Percentiles rank a stretch among this genome's conserved stretches.
Evolutionary conservation across 192 early-diverging fungal species (phyloP).

Genomic region (Lunasporangiospora selenospora): DNA sequence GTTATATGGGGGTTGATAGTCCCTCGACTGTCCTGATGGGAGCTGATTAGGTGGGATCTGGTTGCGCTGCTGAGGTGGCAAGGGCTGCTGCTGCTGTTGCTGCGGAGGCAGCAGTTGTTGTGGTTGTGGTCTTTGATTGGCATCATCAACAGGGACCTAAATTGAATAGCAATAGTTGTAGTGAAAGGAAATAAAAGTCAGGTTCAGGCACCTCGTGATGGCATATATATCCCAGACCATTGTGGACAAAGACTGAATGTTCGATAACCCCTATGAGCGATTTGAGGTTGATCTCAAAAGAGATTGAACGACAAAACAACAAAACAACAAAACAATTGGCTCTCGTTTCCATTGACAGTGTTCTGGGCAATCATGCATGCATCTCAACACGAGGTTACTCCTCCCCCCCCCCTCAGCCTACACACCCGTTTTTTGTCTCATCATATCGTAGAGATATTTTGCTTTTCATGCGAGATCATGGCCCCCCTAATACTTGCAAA

Average conservation of each 20-base stretch:
- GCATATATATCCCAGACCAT: neutral
- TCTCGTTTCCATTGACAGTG: too few species aligned
- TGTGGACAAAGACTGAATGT: neutral
- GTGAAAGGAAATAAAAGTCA: neutral
- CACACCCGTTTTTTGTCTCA: too few species aligned
- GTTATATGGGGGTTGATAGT: neutral
- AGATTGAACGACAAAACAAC: too few species aligned
- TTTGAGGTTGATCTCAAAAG: neutral
- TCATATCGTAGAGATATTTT: neutral
- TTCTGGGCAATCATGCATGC: too few species aligned
- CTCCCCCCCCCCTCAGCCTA: too few species aligned
- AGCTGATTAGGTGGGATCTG: neutral
- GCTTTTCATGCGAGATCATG: slow-evolving; percentile 9
- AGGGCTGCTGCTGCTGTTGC: slow-evolving; percentile 5
- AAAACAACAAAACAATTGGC: too few species aligned
- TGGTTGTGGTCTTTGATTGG: slow-evolving; percentile 9
- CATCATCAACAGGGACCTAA: too few species aligned
- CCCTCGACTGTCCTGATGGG: neutral
- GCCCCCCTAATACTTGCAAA: too few species aligned
- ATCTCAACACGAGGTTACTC: too few species aligned
- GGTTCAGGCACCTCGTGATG: neutral
- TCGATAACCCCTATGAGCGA: neutral
- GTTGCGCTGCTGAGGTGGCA: neutral
- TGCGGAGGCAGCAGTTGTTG: slow-evolving; percentile 3
- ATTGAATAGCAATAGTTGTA: slow-evolving; percentile 11